Percentiles rank a stretch among this genome's conserved stretches.
phyloP scores from a whole-genome alignment of 2,329 filamentous ascomycete species.

The Phoma sp. region DNA sequence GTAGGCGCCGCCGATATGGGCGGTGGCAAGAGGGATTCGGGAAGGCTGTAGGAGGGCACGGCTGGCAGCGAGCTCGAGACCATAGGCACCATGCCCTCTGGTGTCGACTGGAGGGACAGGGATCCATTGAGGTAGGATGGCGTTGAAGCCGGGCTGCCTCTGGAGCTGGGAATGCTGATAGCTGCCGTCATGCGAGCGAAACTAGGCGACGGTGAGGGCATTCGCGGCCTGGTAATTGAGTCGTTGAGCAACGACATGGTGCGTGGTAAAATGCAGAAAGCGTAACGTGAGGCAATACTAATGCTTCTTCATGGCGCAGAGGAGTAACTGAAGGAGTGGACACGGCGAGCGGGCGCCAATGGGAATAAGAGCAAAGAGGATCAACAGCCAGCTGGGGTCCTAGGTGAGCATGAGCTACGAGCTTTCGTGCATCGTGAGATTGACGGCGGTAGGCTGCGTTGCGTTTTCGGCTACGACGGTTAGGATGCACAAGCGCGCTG shows the following conservation, averaged over 20 bases:
- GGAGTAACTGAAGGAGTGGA: constrained; percentile 25
- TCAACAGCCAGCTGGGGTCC: constrained; percentile 38
- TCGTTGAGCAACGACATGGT: constrained; percentile 41
- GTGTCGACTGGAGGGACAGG: constrained; percentile 71
- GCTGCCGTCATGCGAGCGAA: constrained; percentile 39
- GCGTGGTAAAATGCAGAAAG: constrained; percentile 18
- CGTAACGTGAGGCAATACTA: constrained; percentile 22
- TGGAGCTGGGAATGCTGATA: constrained; percentile 47
- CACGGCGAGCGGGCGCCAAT: constrained; percentile 32
- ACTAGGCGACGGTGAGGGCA: constrained; percentile 45
- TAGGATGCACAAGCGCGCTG: constrained; percentile 42
- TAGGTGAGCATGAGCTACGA: constrained; percentile 30
- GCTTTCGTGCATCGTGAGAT: constrained; percentile 41
- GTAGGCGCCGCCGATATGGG: constrained; percentile 57
- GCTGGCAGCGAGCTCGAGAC: constrained; percentile 58
- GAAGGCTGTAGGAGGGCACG: constrained; percentile 69
- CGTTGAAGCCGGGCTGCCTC: constrained; percentile 50
- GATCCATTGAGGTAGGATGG: constrained; percentile 63
- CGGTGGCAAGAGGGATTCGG: constrained; percentile 71
- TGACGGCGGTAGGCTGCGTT: constrained; percentile 28
- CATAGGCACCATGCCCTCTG: constrained; percentile 66
- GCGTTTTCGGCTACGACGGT: constrained; percentile 30
- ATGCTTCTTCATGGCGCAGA: constrained; percentile 39
- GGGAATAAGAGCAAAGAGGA: constrained; percentile 36
- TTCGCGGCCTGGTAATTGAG: constrained; percentile 37